These are phyloP conservation scores for Globisporangium iwayamae DNA, from an alignment of 352 stramenopile genomes.

Conservation along the genomic window DNA sequence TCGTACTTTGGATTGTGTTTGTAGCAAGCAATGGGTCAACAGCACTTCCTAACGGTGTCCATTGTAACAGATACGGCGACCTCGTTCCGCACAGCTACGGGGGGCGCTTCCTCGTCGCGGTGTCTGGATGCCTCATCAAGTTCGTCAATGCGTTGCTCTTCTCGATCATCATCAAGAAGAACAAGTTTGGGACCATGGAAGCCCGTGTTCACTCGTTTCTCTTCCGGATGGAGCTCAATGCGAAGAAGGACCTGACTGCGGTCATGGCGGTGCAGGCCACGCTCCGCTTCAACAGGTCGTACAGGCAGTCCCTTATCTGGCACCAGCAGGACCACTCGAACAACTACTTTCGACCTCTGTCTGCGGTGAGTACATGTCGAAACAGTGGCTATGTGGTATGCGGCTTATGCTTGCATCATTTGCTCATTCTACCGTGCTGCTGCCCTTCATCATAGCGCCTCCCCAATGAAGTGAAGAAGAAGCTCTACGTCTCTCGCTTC, in stretches of 20 bases:
- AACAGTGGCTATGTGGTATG: too few relatives aligned
- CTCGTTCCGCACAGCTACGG: conserved; percentile 25
- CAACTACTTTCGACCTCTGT: conserved; percentile 58
- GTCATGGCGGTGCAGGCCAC: conserved; percentile 67
- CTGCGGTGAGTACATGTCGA: conserved; percentile 26
- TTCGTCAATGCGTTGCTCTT: conserved; percentile 45
- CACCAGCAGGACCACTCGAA: conserved; percentile 48
- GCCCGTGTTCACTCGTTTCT: conserved; percentile 61
- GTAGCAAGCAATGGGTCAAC: background rate
- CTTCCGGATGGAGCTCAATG: conserved; percentile 54
- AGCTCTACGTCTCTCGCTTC: conserved; percentile 61
- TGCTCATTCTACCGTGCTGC: too few relatives aligned
- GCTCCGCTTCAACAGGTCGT: conserved; percentile 68
- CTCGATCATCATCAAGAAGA: conserved; percentile 61
- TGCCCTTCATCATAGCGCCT: conserved; percentile 24
- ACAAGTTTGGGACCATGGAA: conserved; percentile 60
- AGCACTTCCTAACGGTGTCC: background rate
- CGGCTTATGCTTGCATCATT: too few relatives aligned
- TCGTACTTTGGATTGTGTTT: background rate
- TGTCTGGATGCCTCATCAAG: conserved; percentile 29
- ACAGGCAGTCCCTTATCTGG: conserved; percentile 61
- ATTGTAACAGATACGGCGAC: conserved; percentile 36
- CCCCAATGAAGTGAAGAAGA: conserved; percentile 76
- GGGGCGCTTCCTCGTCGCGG: conserved; percentile 26
- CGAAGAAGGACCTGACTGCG: conserved; percentile 56